These are phyloP conservation scores for Echeveria elegans DNA, from an alignment of 164 flowering plant species.

Conservation along the genomic window DNA sequence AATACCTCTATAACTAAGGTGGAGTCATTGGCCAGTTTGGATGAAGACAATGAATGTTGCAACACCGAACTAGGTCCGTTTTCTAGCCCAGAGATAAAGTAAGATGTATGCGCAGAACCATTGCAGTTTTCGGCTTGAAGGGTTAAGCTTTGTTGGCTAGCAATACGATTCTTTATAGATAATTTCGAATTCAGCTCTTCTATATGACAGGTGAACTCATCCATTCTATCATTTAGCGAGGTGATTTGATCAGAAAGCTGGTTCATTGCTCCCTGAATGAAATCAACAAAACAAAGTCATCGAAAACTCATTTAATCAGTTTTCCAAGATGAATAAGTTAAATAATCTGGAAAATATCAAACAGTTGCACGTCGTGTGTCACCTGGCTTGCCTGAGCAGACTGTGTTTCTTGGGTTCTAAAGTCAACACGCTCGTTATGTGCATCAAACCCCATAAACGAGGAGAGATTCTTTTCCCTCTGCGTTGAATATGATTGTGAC, in stretches of 20 bases:
- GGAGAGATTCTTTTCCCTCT: slow-evolving; percentile 56
- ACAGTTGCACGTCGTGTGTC: slow-evolving; percentile 4
- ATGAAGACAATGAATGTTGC: slow-evolving; percentile 59
- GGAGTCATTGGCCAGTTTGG: slow-evolving; percentile 67
- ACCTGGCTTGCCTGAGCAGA: slow-evolving; percentile 51
- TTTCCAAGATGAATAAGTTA: neutral
- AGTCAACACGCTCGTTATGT: slow-evolving; percentile 35
- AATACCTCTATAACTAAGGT: slow-evolving; percentile 74
- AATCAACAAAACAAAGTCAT: slow-evolving; percentile 6
- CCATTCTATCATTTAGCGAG: slow-evolving; percentile 77
- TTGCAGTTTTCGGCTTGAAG: slow-evolving; percentile 59
- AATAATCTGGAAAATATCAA: neutral
- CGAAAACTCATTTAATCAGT: neutral
- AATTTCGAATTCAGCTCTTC: slow-evolving; percentile 81
- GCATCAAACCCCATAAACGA: slow-evolving; percentile 33
- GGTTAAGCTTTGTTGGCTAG: slow-evolving; percentile 57
- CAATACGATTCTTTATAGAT: slow-evolving; percentile 27
- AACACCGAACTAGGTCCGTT: slow-evolving; percentile 56
- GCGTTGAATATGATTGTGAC: slow-evolving; percentile 77
- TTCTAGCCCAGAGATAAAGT: slow-evolving; percentile 51
- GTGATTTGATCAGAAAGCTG: slow-evolving; percentile 92
- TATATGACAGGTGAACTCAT: slow-evolving; percentile 70
- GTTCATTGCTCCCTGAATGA: slow-evolving; percentile 45
- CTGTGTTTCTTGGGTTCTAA: slow-evolving; percentile 32
- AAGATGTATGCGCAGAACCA: slow-evolving; percentile 79